phyloP scores from a whole-genome alignment of 2,329 filamentous ascomycete species.

The Aspergillus flavus region DNA sequence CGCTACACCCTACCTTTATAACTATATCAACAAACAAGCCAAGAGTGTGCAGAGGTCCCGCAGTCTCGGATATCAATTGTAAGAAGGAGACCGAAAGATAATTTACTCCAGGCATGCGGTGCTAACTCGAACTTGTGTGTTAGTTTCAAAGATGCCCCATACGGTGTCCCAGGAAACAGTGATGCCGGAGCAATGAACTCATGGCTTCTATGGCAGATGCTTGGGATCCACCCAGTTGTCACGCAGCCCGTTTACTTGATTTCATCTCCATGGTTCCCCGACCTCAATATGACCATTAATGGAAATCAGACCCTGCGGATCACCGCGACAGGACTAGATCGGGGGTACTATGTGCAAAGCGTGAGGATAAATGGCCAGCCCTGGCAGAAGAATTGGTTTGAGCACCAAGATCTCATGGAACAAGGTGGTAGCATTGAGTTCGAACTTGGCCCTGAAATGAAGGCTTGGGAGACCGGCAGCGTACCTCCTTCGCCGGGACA shows the following conservation, averaged over 20 bases:
- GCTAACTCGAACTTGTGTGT: not conserved
- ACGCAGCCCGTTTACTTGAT: constrained; percentile 53
- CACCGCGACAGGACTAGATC: constrained; percentile 46
- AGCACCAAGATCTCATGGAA: constrained; percentile 51
- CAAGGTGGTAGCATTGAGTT: constrained; percentile 54
- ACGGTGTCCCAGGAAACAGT: constrained; percentile 68
- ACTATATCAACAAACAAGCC: constrained; percentile 67
- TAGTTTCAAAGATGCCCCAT: constrained; percentile 56
- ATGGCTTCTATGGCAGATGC: constrained; percentile 55
- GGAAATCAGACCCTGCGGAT: constrained; percentile 48
- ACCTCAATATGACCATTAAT: constrained; percentile 38
- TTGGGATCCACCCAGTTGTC: constrained; percentile 53
- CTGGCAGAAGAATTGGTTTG: constrained; percentile 60
- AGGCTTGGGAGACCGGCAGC: constrained; percentile 53
- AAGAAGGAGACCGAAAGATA: constrained; percentile 2
- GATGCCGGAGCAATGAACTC: constrained; percentile 62
- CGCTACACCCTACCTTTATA: constrained; percentile 68
- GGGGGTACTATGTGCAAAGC: constrained; percentile 56
- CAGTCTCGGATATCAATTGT: constrained; percentile 58
- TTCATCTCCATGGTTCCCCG: constrained; percentile 49
- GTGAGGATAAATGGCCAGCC: constrained; percentile 55
- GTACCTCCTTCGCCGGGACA: constrained; percentile 55
- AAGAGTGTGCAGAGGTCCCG: constrained; percentile 64
- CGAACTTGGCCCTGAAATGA: constrained; percentile 40
- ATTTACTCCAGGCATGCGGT: not conserved